Conservation (phyloP, 345 rosid species). For the Hypericum perforatum region DNA sequence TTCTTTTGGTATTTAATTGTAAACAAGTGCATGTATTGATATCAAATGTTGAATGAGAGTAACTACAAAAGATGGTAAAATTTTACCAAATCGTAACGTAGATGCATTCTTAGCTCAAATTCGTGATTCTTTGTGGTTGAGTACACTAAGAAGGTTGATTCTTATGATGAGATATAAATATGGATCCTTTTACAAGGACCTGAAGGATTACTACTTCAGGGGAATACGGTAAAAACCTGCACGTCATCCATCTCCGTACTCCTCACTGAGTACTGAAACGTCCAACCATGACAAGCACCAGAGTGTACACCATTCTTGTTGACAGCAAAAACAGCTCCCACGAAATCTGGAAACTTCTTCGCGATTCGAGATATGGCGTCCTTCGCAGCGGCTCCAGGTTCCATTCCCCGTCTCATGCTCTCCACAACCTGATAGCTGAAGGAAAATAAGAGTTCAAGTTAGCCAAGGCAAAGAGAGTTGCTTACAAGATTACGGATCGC, state of each 20-base stretch:
- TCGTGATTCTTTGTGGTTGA: too few species aligned
- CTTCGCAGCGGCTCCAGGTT: slow-evolving; percentile 58
- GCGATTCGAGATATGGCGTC: slow-evolving; percentile 76
- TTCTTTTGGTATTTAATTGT: too few species aligned
- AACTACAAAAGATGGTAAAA: too few species aligned
- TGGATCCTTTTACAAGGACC: too few species aligned
- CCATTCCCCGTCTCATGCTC: slow-evolving; percentile 89
- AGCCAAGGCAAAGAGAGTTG: neutral
- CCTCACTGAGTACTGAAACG: slow-evolving; percentile 74
- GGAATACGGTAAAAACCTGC: slow-evolving; percentile 59
- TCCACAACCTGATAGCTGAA: slow-evolving; percentile 89
- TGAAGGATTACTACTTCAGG: slow-evolving; percentile 6
- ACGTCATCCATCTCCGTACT: slow-evolving; percentile 53
- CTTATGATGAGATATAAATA: too few species aligned
- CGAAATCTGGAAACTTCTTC: slow-evolving; percentile 58
- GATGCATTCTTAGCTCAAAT: too few species aligned
- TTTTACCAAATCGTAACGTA: too few species aligned
- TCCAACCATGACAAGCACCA: slow-evolving; percentile 94
- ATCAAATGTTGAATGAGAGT: too few species aligned
- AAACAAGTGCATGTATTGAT: too few species aligned
- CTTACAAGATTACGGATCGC: neutral
- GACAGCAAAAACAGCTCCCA: slow-evolving; percentile 86
- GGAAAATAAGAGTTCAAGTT: slow-evolving; percentile 4
- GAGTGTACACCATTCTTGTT: slow-evolving; percentile 67
- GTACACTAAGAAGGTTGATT: too few species aligned